These are phyloP conservation scores for Aspergillus heteromorphus DNA, from an alignment of 495 filamentous ascomycete genomes.

Conservation along the genomic window DNA sequence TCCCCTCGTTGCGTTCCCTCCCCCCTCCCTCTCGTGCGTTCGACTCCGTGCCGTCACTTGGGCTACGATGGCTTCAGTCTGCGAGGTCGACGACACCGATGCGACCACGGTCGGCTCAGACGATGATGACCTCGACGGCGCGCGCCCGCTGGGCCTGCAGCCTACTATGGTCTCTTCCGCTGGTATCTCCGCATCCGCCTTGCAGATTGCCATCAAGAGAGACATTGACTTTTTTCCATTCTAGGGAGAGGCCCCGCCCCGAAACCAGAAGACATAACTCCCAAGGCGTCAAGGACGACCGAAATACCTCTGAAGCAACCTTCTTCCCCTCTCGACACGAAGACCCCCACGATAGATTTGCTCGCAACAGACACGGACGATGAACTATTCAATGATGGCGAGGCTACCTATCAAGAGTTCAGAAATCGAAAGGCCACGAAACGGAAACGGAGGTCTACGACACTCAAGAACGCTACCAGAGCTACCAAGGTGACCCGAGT, in stretches of 20 bases:
- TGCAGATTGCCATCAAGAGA: background rate
- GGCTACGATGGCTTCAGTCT: conserved; percentile 13
- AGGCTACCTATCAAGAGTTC: conserved; percentile 53
- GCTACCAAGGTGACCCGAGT: conserved; percentile 29
- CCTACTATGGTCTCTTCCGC: conserved; percentile 10
- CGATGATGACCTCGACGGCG: conserved; percentile 38
- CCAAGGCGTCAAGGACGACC: background rate
- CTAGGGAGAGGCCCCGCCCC: background rate
- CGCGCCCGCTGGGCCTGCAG: conserved; percentile 15
- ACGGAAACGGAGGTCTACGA: conserved; percentile 47
- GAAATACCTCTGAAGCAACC: background rate
- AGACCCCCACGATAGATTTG: conserved; percentile 14
- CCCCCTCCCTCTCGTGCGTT: background rate
- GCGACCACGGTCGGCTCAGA: conserved; percentile 28
- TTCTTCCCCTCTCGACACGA: conserved; percentile 13
- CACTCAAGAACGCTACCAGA: conserved; percentile 31
- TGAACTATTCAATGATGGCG: conserved; percentile 41
- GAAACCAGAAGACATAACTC: background rate
- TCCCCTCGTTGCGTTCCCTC: background rate
- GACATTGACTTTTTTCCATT: background rate
- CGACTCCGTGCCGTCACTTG: background rate
- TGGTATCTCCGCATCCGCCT: background rate
- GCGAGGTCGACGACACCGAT: conserved; percentile 19
- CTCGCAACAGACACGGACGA: conserved; percentile 29
- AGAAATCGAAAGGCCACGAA: conserved; percentile 53